Evolutionary conservation across 1,284 basidiomycete genomes (phyloP).

Genomic region (Polyporus tsugae): DNA sequence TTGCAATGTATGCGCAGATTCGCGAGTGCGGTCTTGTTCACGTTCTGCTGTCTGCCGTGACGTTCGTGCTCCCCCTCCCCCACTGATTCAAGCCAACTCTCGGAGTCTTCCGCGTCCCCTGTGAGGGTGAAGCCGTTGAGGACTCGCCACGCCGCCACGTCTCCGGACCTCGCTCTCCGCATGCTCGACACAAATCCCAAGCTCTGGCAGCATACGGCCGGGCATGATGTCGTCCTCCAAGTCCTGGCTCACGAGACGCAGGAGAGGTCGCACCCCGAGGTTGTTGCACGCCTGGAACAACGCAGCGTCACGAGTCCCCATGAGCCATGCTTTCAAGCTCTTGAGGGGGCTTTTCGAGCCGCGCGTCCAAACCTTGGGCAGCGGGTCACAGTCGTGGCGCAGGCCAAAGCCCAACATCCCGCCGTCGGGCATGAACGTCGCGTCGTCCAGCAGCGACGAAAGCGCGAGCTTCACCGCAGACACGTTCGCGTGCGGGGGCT

Average conservation of each 20-base stretch:
- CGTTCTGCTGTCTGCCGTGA: no score
- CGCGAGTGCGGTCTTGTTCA: no score
- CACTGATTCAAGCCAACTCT: no score
- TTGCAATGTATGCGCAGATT: no score
- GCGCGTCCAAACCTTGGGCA: constrained; percentile 5
- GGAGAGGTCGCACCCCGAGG: constrained; percentile 6
- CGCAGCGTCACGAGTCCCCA: constrained; percentile 19
- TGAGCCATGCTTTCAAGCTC: constrained; percentile 9
- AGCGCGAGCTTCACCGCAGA: constrained; percentile 1
- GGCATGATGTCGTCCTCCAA: background rate
- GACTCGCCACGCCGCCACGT: background rate
- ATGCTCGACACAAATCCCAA: background rate
- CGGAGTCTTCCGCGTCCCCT: background rate
- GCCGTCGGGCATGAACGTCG: constrained; percentile 41
- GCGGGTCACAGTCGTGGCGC: constrained; percentile 41
- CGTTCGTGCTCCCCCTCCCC: no score
- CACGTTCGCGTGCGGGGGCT: constrained; percentile 6
- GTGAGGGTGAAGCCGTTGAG: background rate
- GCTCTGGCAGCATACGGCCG: background rate
- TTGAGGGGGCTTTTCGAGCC: background rate
- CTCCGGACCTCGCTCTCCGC: no score
- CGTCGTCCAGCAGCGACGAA: constrained; percentile 37
- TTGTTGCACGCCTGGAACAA: constrained; percentile 10
- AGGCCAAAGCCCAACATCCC: constrained; percentile 49
- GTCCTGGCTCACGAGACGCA: constrained; percentile 9